phyloP scores from a whole-genome alignment of 1,284 basidiomycete genomes.

The Moesziomyces sp. region DNA sequence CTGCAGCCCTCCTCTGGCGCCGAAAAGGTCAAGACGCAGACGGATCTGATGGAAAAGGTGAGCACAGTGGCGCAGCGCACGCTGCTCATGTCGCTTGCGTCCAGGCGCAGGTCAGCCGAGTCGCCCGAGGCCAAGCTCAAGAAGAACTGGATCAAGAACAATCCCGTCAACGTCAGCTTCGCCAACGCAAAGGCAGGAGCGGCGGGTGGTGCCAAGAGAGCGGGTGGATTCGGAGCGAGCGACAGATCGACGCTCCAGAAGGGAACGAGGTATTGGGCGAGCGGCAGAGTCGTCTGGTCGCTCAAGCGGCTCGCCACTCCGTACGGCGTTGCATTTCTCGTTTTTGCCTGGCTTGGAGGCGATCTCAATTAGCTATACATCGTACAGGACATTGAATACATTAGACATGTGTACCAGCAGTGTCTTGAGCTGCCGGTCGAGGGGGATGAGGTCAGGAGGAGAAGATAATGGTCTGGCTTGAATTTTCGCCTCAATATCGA shows the following conservation, averaged over 20 bases:
- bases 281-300: conserved; percentile 54
- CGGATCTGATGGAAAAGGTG: conserved; percentile 13
- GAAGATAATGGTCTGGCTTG: not conserved
- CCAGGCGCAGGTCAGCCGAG: conserved; percentile 17
- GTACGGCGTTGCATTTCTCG: conserved; percentile 64
- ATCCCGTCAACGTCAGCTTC: conserved; percentile 41
- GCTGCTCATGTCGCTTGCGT: conserved; percentile 38
- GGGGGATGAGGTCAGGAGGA: no score
- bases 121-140: conserved; percentile 40
- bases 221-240: conserved; percentile 25
- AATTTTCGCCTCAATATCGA: not conserved
- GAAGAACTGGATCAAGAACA: conserved; percentile 36
- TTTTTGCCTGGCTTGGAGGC: conserved; percentile 65
- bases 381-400: not conserved
- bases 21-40: not conserved
- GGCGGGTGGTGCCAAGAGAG: not conserved
- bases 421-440: no score
- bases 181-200: not conserved
- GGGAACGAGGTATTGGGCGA: conserved; percentile 49
- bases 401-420: no score
- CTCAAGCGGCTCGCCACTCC: conserved; percentile 55
- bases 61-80: conserved; percentile 36
- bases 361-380: conserved; percentile 40
- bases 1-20: conserved; percentile 12
- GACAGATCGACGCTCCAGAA: conserved; percentile 27